A percentile compares a stretch with the other conserved stretches of the same genome.
These are phyloP conservation scores for Lentinula sp. DNA, from an alignment of 768 basidiomycete genomes.

Conservation along the genomic window DNA sequence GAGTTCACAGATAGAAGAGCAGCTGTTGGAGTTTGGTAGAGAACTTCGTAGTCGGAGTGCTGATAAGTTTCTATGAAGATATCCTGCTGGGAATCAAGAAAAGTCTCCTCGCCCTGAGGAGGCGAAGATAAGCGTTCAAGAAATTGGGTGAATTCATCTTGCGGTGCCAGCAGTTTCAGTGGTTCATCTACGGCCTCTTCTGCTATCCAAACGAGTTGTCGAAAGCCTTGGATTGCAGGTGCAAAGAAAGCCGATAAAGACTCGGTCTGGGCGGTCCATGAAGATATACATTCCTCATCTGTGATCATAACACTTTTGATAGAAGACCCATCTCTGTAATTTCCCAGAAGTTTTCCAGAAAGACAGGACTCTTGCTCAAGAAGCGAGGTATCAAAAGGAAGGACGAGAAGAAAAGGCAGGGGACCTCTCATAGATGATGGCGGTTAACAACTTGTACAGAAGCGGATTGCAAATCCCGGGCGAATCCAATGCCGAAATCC, in stretches of 20 bases:
- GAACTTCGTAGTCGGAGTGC: conserved; percentile 23
- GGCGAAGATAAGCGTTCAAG: conserved; percentile 19
- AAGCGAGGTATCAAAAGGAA: conserved; percentile 36
- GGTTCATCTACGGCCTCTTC: conserved; percentile 43
- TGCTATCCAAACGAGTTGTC: conserved; percentile 58
- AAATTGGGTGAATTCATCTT: conserved; percentile 28
- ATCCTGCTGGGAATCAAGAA: conserved; percentile 8
- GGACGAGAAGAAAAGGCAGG: conserved; percentile 29
- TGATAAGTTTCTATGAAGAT: neutral
- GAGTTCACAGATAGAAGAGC: conserved; percentile 45
- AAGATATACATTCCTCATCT: conserved; percentile 32
- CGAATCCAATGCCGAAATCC: too few species aligned
- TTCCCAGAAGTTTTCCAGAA: conserved; percentile 47
- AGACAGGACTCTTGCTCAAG: conserved; percentile 39
- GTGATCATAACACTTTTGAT: conserved; percentile 42
- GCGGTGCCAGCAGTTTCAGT: conserved; percentile 25
- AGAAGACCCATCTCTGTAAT: conserved; percentile 34
- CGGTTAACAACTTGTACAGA: too few species aligned
- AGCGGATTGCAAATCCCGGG: too few species aligned
- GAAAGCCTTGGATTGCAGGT: conserved; percentile 16
- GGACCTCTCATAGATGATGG: neutral
- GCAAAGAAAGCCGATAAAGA: conserved; percentile 22
- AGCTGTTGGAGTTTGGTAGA: conserved; percentile 35
- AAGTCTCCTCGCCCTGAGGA: conserved; percentile 8
- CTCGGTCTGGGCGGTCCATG: conserved; percentile 20